A percentile compares a stretch with the other conserved stretches of the same genome.
Conservation (phyloP, 768 basidiomycete species). For the Amyloporia xantha region DNA sequence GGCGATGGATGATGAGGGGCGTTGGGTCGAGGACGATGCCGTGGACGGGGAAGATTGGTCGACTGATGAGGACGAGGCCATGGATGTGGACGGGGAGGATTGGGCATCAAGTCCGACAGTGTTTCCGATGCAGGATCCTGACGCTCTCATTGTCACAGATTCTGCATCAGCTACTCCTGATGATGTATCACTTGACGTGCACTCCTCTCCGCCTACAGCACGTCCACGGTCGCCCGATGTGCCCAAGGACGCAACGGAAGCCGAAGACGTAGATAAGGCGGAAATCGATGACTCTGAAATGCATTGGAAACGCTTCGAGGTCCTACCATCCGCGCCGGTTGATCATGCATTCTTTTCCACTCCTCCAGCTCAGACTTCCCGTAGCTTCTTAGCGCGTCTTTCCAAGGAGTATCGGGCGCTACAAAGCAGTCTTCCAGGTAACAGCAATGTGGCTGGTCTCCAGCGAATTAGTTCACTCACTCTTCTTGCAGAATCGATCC, state of each 20-base stretch:
- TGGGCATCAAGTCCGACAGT: slow-evolving; percentile 18
- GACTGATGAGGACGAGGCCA: slow-evolving; percentile 31
- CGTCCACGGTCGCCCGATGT: slow-evolving; percentile 21
- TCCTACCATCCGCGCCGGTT: slow-evolving; percentile 64
- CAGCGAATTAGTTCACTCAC: not conserved
- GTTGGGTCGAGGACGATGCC: slow-evolving; percentile 22
- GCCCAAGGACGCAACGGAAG: slow-evolving; percentile 22
- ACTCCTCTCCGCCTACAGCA: not conserved
- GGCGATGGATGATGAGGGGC: slow-evolving; percentile 34
- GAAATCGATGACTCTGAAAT: slow-evolving; percentile 31
- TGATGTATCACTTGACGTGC: no score
- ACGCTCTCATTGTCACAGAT: slow-evolving; percentile 1
- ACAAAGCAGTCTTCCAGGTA: slow-evolving; percentile 76
- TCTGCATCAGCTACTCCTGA: not conserved
- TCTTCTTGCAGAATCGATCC: slow-evolving; percentile 58
- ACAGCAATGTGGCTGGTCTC: slow-evolving; percentile 13
- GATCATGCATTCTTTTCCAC: slow-evolving; percentile 80
- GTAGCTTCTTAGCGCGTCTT: slow-evolving; percentile 69
- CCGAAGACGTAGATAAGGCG: slow-evolving; percentile 22
- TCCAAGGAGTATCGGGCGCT: slow-evolving; percentile 80
- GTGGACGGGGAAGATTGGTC: slow-evolving; percentile 26
- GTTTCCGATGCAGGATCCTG: slow-evolving; percentile 5
- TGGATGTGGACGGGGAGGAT: slow-evolving; percentile 32
- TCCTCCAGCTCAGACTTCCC: slow-evolving; percentile 56
- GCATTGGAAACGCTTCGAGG: slow-evolving; percentile 76